Evolutionary conservation across 768 basidiomycete genomes (phyloP), one percentile per base, ranked within the genome.

Genomic region (Hortiboletus campestris): DNA sequence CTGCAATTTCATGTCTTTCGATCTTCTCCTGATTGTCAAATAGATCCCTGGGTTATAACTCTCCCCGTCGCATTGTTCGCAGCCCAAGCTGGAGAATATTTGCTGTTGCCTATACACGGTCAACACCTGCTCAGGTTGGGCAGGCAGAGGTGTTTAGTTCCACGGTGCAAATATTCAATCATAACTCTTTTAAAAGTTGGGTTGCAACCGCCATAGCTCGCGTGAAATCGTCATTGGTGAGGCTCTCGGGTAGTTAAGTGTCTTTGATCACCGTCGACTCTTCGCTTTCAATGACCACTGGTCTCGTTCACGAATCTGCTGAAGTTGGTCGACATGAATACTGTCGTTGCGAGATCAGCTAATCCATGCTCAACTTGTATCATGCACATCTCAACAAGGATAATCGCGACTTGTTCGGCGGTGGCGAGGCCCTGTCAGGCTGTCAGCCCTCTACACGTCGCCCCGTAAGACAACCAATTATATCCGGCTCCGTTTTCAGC

Each of bases 41-140:
- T 62, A 93, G 91, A 74, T 77, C 83, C 22, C 73, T 94, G 12
- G 92, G 91, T 3, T 74, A 81, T 28, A 84, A 91, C 53, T 83
- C 82, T 63, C 94, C 94, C 2, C 79, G 80, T 6, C 75, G 81
- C 36, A 83, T 97, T 38, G 78, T 79, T 2, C 76, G 94, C 65
- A 78, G 84, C 50, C 75, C 80, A 0, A 64, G 64, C 5, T 69
- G 79, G 50, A 81, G 79, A 51, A 74, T 76, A 0, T 89, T 91
- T 56, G 91, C 83, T 1, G 82, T 95, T 7, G 82, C 81, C 0
- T 89, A 83, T 61, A 72, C 76, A 11, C 76, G 78, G n/a, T 73
- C 75, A 0, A 74, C 77, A 34, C 85, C 91, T 2, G 68, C 73
- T 29, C 77, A 84, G 49, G 60, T 85, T 34, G 85, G 82, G 5